Percentiles rank a stretch among this genome's conserved stretches.
These are phyloP conservation scores for Suillus alpinus DNA, from an alignment of 768 basidiomycete genomes.

Conservation along the genomic window DNA sequence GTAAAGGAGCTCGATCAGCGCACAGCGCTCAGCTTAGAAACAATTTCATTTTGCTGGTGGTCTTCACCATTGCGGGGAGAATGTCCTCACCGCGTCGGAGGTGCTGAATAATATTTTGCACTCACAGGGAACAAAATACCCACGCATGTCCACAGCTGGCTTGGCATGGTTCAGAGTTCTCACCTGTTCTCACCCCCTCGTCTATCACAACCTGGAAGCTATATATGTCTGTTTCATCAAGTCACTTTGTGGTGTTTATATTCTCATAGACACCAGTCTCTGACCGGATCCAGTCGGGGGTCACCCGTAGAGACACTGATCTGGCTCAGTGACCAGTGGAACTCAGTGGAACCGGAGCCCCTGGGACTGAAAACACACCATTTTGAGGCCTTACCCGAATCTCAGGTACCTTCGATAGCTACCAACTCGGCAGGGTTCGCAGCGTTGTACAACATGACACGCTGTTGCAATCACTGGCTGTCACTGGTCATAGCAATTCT, in stretches of 20 bases:
- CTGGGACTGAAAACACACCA: background rate
- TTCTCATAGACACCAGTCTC: background rate
- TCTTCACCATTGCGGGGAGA: constrained; percentile 11
- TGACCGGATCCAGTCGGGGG: background rate
- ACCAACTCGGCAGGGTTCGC: background rate
- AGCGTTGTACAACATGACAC: too few species aligned
- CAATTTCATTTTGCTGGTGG: background rate
- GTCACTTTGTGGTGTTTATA: background rate
- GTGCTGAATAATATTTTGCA: constrained; percentile 9
- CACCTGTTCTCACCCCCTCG: background rate
- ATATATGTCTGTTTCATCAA: background rate
- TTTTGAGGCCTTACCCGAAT: background rate
- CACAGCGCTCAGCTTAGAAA: constrained; percentile 1
- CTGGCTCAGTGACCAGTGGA: background rate
- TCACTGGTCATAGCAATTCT: background rate
- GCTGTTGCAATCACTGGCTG: background rate
- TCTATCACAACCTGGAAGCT: background rate
- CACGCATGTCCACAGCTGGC: background rate
- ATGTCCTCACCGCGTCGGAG: constrained; percentile 8
- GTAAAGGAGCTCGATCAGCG: background rate
- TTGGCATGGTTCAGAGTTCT: background rate
- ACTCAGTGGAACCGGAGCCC: background rate
- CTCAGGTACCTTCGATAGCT: background rate
- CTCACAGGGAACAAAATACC: background rate
- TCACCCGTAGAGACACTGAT: background rate